These are phyloP conservation scores for Talaromyces funiculosus DNA, from an alignment of 2,329 filamentous ascomycete genomes.

Conservation along the genomic window DNA sequence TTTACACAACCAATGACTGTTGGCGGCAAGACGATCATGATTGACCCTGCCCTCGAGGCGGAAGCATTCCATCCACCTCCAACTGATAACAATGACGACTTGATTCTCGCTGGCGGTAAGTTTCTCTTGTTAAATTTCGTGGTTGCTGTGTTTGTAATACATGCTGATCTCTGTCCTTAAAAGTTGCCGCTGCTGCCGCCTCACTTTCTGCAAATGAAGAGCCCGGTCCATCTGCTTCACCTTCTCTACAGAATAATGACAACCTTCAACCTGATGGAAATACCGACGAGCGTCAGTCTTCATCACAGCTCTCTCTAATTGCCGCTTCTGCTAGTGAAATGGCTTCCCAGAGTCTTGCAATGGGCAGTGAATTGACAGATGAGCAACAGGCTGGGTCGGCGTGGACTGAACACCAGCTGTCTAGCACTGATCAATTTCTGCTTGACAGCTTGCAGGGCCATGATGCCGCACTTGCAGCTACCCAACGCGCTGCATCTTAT, in stretches of 20 bases:
- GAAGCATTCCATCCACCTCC: constrained; percentile 36
- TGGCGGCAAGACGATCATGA: constrained; percentile 37
- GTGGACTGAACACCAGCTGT: constrained; percentile 32
- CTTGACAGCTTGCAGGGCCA: constrained; percentile 38
- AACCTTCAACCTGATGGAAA: constrained; percentile 32
- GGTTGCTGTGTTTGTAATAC: background rate
- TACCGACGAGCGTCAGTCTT: constrained; percentile 30
- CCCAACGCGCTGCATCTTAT: constrained; percentile 35
- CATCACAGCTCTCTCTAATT: constrained; percentile 40
- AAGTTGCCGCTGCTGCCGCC: constrained; percentile 23
- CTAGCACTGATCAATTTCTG: constrained; percentile 35
- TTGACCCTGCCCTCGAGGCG: constrained; percentile 39
- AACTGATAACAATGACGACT: constrained; percentile 23
- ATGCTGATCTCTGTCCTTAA: background rate
- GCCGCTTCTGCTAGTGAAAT: constrained; percentile 44
- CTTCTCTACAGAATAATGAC: constrained; percentile 25
- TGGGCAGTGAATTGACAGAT: constrained; percentile 31
- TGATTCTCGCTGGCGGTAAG: constrained; percentile 16
- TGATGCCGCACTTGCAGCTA: constrained; percentile 33
- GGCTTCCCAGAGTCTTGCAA: constrained; percentile 34
- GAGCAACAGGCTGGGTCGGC: constrained; percentile 24
- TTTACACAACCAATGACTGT: constrained; percentile 37
- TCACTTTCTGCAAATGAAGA: constrained; percentile 29
- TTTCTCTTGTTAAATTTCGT: background rate
- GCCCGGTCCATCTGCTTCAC: constrained; percentile 30